A percentile compares a stretch with the other conserved stretches of the same genome.
phyloP scores from a whole-genome alignment of 805 yeast species.

The Lipomyces lipofer region DNA sequence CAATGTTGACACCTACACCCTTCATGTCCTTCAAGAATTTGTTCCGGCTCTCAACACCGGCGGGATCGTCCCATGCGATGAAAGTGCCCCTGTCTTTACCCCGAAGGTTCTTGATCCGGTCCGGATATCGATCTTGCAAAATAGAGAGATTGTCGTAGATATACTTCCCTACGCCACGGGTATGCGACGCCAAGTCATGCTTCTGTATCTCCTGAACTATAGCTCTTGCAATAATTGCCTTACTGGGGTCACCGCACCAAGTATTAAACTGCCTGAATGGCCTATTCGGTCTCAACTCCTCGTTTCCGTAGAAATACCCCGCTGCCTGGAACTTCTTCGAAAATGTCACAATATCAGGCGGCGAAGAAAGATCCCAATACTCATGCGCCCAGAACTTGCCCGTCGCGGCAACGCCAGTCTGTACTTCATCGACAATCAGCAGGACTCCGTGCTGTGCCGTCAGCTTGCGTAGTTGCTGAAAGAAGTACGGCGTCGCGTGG shows the following conservation, averaged over 20 bases:
- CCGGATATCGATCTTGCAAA: constrained; percentile 58
- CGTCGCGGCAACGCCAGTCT: constrained; percentile 87
- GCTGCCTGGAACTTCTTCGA: constrained; percentile 89
- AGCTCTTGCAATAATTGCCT: constrained; percentile 71
- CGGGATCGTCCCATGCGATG: constrained; percentile 79
- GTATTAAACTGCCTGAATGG: constrained; percentile 93
- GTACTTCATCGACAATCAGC: constrained; percentile 82
- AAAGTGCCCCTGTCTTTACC: constrained; percentile 76
- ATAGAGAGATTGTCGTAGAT: constrained; percentile 56
- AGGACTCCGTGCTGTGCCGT: constrained; percentile 69
- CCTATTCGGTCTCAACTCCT: constrained; percentile 67
- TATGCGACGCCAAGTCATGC: constrained; percentile 57
- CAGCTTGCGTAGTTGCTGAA: constrained; percentile 79
- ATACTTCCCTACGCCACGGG: constrained; percentile 66
- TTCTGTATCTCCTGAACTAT: constrained; percentile 65
- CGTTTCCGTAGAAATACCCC: constrained; percentile 78
- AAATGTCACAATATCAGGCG: constrained; percentile 84
- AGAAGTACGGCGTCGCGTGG: constrained; percentile 74
- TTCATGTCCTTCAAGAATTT: constrained; percentile 61
- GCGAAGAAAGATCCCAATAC: constrained; percentile 70
- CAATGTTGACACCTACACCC: constrained; percentile 70
- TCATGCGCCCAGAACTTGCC: constrained; percentile 89
- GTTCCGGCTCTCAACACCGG: constrained; percentile 57
- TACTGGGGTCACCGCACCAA: constrained; percentile 91
- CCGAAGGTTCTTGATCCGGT: constrained; percentile 54